phyloP scores from a whole-genome alignment of 345 rosid genomes.

The Sonneratia alba region DNA sequence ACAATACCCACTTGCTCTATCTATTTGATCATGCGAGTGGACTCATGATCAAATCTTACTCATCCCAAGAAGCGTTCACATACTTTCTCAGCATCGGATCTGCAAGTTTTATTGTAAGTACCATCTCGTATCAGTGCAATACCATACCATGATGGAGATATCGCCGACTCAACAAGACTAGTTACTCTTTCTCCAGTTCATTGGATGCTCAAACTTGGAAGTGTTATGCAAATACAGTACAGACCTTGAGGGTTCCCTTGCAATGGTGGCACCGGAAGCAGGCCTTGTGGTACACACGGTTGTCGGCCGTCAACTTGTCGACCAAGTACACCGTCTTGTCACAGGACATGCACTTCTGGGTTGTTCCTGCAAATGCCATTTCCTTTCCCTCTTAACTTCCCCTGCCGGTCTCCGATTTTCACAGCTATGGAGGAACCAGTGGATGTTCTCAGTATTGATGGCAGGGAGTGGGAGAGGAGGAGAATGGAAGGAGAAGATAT shows the following conservation, averaged over 20 bases:
- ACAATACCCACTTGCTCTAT: background rate
- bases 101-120: background rate
- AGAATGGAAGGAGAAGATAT: constrained; percentile 10
- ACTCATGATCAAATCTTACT: background rate
- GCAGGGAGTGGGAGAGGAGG: background rate
- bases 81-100: background rate
- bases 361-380: constrained; percentile 99
- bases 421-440: too few species aligned
- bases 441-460: background rate
- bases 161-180: background rate
- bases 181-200: background rate
- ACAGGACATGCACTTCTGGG: constrained; percentile 98
- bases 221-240: background rate
- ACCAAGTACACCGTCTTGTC: constrained; percentile 95
- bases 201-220: background rate
- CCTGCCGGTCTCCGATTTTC: background rate
- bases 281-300: constrained; percentile 79
- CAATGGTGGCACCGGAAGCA: constrained; percentile 99
- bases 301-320: constrained; percentile 95
- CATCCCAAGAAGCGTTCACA: background rate
- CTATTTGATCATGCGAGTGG: background rate
- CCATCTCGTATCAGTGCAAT: too few species aligned
- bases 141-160: background rate
- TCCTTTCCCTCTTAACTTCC: constrained; percentile 5
- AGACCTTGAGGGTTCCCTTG: constrained; percentile 95